phyloP scores from a whole-genome alignment of 2,329 filamentous ascomycete genomes.

The Colletotrichum karsti region DNA sequence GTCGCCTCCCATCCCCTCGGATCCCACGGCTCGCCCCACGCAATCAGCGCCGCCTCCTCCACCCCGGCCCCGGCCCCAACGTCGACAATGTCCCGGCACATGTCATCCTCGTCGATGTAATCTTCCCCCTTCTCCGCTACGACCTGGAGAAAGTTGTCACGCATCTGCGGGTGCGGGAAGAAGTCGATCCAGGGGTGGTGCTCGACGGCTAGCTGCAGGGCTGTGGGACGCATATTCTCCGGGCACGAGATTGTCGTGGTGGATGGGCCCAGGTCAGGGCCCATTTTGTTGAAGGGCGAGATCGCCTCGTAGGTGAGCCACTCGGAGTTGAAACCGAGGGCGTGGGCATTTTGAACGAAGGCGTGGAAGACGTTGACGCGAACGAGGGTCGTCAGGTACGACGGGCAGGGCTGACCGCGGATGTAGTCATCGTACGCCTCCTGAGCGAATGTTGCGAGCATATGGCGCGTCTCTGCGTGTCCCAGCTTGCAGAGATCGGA shows the following conservation, averaged over 20 bases:
- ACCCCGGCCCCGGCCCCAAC: conserved; percentile 14
- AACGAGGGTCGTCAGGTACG: conserved; percentile 22
- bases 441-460: conserved; percentile 10
- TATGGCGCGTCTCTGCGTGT: neutral
- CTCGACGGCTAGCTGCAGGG: conserved; percentile 33
- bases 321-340: conserved; percentile 13
- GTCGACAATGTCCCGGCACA: conserved; percentile 28
- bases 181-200: conserved; percentile 45
- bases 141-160: conserved; percentile 37
- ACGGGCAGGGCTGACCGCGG: neutral
- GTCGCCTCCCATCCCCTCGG: conserved; percentile 56
- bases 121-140: conserved; percentile 14
- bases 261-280: conserved; percentile 7
- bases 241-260: conserved; percentile 1
- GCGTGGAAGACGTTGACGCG: conserved; percentile 30
- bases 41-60: conserved; percentile 27
- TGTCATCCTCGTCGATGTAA: conserved; percentile 23
- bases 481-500: neutral
- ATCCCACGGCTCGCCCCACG: conserved; percentile 57
- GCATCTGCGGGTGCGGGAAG: conserved; percentile 38
- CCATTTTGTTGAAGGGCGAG: conserved; percentile 30
- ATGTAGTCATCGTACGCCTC: conserved; percentile 9
- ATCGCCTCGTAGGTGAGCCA: conserved; percentile 31
- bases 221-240: conserved; percentile 36
- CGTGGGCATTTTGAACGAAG: conserved; percentile 17